phyloP scores from a whole-genome alignment of 495 filamentous ascomycete species.

The Chaetomium tenue region DNA sequence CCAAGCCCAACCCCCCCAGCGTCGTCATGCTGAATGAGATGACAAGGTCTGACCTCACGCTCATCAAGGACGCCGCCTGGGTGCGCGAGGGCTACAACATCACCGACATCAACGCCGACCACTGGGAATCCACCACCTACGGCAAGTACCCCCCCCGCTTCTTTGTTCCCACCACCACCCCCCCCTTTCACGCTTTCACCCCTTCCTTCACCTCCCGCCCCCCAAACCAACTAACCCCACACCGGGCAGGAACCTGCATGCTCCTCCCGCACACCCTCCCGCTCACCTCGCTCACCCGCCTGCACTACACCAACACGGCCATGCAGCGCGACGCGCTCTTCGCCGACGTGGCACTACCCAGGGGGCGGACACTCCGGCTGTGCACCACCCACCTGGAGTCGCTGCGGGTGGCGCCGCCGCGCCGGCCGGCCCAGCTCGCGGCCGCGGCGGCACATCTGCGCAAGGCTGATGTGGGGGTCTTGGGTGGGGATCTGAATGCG shows the following conservation, averaged over 20 bases:
- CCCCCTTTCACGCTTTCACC: constrained; percentile 31
- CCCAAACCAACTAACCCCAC: no score
- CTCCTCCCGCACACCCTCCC: constrained; percentile 48
- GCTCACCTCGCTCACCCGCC: constrained; percentile 45
- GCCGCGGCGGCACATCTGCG: constrained; percentile 42
- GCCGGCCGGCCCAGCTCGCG: constrained; percentile 46
- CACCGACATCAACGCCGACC: constrained; percentile 41
- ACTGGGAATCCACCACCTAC: constrained; percentile 22
- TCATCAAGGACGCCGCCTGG: constrained; percentile 44
- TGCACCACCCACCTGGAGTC: constrained; percentile 58
- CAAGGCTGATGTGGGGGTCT: constrained; percentile 23
- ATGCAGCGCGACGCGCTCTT: constrained; percentile 55
- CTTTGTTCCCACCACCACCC: constrained; percentile 16
- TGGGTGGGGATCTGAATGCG: constrained; percentile 56
- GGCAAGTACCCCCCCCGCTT: no score
- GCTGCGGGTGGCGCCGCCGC: constrained; percentile 40
- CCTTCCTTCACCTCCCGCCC: not conserved
- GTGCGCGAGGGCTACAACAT: constrained; percentile 46
- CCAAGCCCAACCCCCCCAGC: constrained; percentile 21
- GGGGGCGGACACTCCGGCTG: constrained; percentile 39
- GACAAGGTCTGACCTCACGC: constrained; percentile 39
- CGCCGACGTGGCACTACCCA: constrained; percentile 43
- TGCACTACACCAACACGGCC: constrained; percentile 41
- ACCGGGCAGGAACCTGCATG: constrained; percentile 40
- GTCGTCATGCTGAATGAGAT: constrained; percentile 57